phyloP scores from a whole-genome alignment of 441 rosid species.

The Iberis amara region DNA sequence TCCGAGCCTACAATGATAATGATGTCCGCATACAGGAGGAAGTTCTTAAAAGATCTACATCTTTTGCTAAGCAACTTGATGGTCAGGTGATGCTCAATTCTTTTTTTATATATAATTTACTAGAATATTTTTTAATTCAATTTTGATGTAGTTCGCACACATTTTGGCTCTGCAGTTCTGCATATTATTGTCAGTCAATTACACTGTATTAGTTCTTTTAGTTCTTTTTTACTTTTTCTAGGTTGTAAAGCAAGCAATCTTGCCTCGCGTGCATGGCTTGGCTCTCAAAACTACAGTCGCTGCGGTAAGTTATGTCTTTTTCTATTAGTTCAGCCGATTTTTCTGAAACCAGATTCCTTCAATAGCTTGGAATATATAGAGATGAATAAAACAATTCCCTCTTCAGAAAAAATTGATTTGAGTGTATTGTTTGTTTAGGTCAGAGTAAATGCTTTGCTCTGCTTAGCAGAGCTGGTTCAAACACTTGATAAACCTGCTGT shows the following conservation, averaged over 20 bases:
- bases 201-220: slow-evolving; percentile 8
- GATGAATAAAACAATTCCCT: background rate
- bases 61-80: slow-evolving; percentile 73
- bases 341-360: background rate
- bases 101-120: background rate
- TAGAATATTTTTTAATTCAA: background rate
- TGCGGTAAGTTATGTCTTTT: slow-evolving; percentile 53
- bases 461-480: slow-evolving; percentile 67
- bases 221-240: slow-evolving; percentile 23
- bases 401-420: slow-evolving; percentile 5
- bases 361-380: background rate
- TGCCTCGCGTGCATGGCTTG: slow-evolving; percentile 86
- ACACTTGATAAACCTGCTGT: slow-evolving; percentile 65
- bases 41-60: slow-evolving; percentile 57
- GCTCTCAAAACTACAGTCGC: slow-evolving; percentile 93
- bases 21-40: slow-evolving; percentile 90
- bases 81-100: slow-evolving; percentile 51
- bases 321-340: background rate
- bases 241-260: slow-evolving; percentile 81
- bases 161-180: background rate
- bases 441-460: slow-evolving; percentile 79
- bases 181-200: background rate
- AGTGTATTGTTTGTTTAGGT: slow-evolving; percentile 43
- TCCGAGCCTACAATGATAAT: slow-evolving; percentile 76
- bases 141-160: background rate